These are phyloP conservation scores for Rhododendron molle DNA, from an alignment of 148 eudicot species.

Conservation along the genomic window DNA sequence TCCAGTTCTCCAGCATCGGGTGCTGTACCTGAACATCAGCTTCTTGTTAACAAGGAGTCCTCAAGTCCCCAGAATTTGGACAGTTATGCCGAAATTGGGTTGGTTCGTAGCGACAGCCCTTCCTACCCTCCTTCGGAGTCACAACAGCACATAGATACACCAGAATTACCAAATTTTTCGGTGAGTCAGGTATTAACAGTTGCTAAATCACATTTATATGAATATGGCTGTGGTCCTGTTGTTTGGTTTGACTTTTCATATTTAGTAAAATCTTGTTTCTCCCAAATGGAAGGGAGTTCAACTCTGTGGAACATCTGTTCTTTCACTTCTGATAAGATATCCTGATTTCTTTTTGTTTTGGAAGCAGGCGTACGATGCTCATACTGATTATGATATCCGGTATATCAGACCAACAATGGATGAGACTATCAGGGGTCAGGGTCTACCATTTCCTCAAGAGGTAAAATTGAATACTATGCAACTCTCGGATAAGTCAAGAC, in stretches of 20 bases:
- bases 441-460: conserved; percentile 65
- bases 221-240: neutral
- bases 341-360: conserved; percentile 9
- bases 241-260: conserved; percentile 4
- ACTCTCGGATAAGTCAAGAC: neutral
- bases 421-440: conserved; percentile 59
- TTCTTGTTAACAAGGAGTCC: conserved; percentile 37
- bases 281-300: neutral
- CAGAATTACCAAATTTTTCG: conserved; percentile 59
- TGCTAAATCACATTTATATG: neutral
- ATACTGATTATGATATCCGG: conserved; percentile 62
- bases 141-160: conserved; percentile 52
- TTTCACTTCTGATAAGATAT: neutral
- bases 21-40: conserved; percentile 43
- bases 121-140: conserved; percentile 46
- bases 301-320: neutral
- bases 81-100: conserved; percentile 47
- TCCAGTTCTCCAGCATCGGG: conserved; percentile 52
- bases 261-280: neutral
- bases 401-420: conserved; percentile 65
- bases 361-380: conserved; percentile 67
- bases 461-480: conserved; percentile 27
- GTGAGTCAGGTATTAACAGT: conserved; percentile 35
- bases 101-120: conserved; percentile 39
- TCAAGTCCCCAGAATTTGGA: conserved; percentile 40